phyloP scores from a whole-genome alignment of 2,329 filamentous ascomycete species.

The Trichophyton verrucosum region DNA sequence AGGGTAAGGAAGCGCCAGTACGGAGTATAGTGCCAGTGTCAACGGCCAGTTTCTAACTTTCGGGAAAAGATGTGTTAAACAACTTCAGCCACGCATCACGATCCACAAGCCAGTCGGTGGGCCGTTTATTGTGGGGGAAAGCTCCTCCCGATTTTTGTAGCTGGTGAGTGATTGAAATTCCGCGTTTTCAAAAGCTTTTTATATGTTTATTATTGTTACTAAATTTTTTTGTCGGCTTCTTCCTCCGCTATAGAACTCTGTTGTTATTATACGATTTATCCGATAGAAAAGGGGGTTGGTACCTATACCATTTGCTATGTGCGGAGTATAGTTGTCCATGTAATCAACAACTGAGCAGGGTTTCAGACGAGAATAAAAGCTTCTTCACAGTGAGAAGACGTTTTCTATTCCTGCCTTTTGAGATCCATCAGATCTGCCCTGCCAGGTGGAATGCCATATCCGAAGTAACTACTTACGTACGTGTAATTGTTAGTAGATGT shows the following conservation, averaged over 20 bases:
- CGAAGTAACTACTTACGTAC: background rate
- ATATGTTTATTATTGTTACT: background rate
- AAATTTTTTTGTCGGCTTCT: background rate
- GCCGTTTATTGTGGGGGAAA: background rate
- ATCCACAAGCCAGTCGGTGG: background rate
- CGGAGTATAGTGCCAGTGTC: background rate
- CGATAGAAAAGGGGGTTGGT: background rate
- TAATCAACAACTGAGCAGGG: background rate
- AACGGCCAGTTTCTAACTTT: constrained; percentile 1
- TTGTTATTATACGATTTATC: background rate
- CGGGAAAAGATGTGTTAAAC: background rate
- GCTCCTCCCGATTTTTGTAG: background rate
- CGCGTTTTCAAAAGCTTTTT: background rate
- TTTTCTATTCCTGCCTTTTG: background rate
- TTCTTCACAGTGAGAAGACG: background rate
- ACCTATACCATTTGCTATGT: background rate
- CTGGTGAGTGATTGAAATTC: background rate
- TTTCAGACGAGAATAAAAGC: background rate
- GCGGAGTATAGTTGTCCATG: background rate
- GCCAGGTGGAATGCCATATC: background rate
- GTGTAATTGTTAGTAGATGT: background rate
- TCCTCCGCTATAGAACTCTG: background rate
- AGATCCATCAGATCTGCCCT: constrained; percentile 1
- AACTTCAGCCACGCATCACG: background rate
- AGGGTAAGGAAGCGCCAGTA: background rate